Base-by-base conservation (phyloP, 495 filamentous ascomycete species). In the Geoglossum glabrum region DNA sequence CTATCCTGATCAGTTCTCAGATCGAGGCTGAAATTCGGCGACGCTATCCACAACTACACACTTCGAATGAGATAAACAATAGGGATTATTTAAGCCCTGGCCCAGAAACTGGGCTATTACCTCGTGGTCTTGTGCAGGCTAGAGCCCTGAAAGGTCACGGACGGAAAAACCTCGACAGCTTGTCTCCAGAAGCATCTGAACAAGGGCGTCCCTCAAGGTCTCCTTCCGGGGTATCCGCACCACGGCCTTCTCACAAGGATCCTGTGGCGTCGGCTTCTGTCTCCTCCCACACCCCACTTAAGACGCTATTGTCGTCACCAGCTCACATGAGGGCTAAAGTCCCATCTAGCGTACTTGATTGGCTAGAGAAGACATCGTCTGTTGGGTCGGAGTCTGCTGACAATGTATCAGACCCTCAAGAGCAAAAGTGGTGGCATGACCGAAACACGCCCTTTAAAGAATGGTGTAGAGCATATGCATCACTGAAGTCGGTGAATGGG, bases 381-480 rank as follows among this genome's bases (percentile, higher is more conserved):
- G 21, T 33, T 33, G 25, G 5, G 11, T 36, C 36, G 6, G 31
- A 56, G 23, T 54, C 50, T 10, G 31, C 54, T 33, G 36, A 45
- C 1, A 17, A 56, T 25, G n/a, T 26, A 19, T 17, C 54, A 17
- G 31, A 56, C 23, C 50, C 27, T 15, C 34, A 27, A 25, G 56
- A 58, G 30, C 21, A 45, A 43, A 33, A 58, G 19, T 56, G 54
- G 54, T 56, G 31, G 27, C 54, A 56, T 10, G 54, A 56, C 54
- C 31, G 19, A 38, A 56, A 58, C 38, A 58, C 56, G 3, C 56
- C 56, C 21, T 58, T 58, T 21, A 58, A 58, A n/a, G 43, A 46
- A 30, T 58, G 46, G 23, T 23, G 23, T 15, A 45, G 56, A 21
- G 36, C 56, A 4, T 58, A 58, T 21, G 43, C 28, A 4, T 27